Conservation (phyloP, 225 moss, liverwort and hornwort species). For the Rhytidiadelphus loreus region DNA sequence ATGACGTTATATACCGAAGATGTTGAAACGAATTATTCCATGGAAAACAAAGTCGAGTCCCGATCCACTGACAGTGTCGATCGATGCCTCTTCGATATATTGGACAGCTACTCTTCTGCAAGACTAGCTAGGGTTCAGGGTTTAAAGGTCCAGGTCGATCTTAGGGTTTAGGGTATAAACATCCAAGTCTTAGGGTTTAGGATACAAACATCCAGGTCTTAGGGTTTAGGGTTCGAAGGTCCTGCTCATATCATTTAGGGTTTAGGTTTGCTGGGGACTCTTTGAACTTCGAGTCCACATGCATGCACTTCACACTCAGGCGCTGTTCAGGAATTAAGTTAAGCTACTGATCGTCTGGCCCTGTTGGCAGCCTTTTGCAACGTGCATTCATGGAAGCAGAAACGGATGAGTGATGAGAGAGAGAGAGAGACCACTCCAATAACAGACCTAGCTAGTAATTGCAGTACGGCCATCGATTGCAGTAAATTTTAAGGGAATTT, state of each 20-base stretch:
- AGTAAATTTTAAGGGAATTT: neutral
- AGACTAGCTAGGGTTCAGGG: neutral
- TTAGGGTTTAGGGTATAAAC: neutral
- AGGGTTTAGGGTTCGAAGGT: neutral
- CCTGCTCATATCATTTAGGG: neutral
- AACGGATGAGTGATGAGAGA: neutral
- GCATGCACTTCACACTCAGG: neutral
- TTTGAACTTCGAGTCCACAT: neutral
- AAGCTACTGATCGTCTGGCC: neutral
- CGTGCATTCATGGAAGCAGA: neutral
- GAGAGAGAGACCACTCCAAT: neutral
- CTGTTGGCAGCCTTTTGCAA: neutral
- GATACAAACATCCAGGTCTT: neutral
- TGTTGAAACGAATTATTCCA: neutral
- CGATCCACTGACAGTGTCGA: neutral
- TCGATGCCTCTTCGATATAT: neutral
- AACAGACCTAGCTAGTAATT: neutral
- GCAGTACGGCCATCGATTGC: neutral
- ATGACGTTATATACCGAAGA: neutral
- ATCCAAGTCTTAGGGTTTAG: neutral
- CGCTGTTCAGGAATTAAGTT: neutral
- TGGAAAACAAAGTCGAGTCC: neutral
- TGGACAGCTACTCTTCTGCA: neutral
- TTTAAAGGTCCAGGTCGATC: neutral
- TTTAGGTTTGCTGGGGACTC: neutral